These are phyloP conservation scores for Phanerodontia chrysosporium DNA, from an alignment of 768 basidiomycete genomes.

Conservation along the genomic window DNA sequence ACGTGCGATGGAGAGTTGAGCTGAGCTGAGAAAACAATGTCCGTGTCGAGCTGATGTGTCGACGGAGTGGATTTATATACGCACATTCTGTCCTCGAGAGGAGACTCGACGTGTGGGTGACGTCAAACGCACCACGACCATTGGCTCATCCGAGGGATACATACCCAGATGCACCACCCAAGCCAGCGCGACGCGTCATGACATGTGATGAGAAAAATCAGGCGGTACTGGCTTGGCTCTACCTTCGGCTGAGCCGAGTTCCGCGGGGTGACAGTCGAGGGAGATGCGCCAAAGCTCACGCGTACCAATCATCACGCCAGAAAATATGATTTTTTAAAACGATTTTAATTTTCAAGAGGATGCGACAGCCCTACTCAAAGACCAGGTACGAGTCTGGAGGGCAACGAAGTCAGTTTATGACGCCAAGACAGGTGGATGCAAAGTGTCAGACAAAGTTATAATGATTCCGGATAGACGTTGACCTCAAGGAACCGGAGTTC, in stretches of 20 bases:
- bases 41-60: too few relatives aligned
- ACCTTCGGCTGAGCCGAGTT: too few relatives aligned
- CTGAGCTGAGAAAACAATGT: too few relatives aligned
- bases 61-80: too few relatives aligned
- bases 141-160: neutral
- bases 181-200: neutral
- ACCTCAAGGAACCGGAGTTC: conserved; percentile 61
- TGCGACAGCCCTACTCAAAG: neutral
- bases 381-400: neutral
- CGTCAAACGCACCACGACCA: neutral
- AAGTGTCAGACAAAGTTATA: conserved; percentile 64
- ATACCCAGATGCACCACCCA: neutral
- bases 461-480: conserved; percentile 86
- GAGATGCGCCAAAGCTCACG: neutral
- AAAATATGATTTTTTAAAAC: neutral
- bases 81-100: neutral
- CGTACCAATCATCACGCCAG: neutral
- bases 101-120: neutral
- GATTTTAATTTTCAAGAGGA: neutral
- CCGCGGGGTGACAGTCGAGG: neutral
- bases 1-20: too few relatives aligned
- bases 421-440: neutral
- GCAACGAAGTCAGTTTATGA: neutral
- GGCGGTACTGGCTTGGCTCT: too few relatives aligned
- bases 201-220: neutral